Evolutionary conservation across 176 grass and related monocot species (phyloP), one percentile per base, ranked within the genome.

Genomic region (Cenchrus americanus): DNA sequence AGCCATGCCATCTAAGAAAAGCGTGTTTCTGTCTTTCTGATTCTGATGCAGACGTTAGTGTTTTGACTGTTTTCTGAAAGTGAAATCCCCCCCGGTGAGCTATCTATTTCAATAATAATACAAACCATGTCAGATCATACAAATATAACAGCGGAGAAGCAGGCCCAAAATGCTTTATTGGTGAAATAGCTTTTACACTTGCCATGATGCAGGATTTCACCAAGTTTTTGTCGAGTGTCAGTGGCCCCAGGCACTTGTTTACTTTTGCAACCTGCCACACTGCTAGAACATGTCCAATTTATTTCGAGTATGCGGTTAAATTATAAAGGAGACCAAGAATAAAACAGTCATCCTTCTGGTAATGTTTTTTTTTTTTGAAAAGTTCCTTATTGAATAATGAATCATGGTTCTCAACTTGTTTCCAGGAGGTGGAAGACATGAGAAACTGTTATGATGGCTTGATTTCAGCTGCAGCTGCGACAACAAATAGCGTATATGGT

Each of bases 401-500:
- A 66, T 55, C 26, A 37, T 73, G 3, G 40, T 83, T 7, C 4
- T 42, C 23, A 78, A 71, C 51, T 32, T 67, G 26, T 75, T 86
- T 79, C 59, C 88, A 98, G 95, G 95, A 98, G 43, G 88, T 98
- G 79, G 84, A 93, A 42, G 88, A 91, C 82, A 91, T 91, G 85
- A 93, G 87, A 77, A 90, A 82, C 61, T 98, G 84, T 81, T 98
- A 98, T 14, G 95, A 98, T 48, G 79, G 92, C 69, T 89, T 97
- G 79, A 87, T 94, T 88, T 91, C 90, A 83, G 92, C 94, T 51
- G 94, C 92, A 60, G 92, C 92, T 15, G 88, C 89, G 30, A 94
- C 92, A 66, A 80, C 86, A 77, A 97, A 97, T 86, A 90, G 92
- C 15, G 92, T 90, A 62, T 97, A 86, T 90, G 94, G 94, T 97